Evolutionary conservation across 1,284 basidiomycete genomes (phyloP).

Genomic region (Ustilago tritici): DNA sequence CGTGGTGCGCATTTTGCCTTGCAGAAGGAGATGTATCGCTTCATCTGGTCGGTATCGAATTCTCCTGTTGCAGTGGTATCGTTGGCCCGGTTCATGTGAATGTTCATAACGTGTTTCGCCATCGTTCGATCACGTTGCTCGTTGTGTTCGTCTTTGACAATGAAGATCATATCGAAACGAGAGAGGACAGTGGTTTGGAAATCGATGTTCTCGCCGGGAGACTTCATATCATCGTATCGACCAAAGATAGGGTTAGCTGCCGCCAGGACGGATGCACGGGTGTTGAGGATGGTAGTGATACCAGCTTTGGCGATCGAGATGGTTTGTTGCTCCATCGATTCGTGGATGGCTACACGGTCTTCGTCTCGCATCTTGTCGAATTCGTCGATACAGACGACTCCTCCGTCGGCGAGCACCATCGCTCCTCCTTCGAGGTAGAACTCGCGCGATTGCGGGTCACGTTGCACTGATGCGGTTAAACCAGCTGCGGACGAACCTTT

Average conservation of each 20-base stretch:
- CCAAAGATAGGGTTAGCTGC: constrained; percentile 99
- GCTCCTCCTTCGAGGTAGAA: constrained; percentile 99
- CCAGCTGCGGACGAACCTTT: constrained; percentile 98
- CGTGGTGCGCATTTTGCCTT: constrained; percentile 97
- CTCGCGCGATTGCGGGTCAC: constrained; percentile 90
- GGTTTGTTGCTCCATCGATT: constrained; percentile 99
- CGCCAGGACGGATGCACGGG: constrained; percentile 93
- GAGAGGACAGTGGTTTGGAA: constrained; percentile 99
- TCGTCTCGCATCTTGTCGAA: constrained; percentile 99
- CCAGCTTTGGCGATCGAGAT: constrained; percentile 99
- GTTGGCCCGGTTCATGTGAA: constrained; percentile 91
- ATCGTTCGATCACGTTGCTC: constrained; percentile 92
- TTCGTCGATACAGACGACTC: constrained; percentile 99
- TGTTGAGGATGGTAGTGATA: constrained; percentile 97
- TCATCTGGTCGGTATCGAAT: constrained; percentile 98
- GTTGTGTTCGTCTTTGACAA: constrained; percentile 98
- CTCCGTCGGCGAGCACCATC: constrained; percentile 98
- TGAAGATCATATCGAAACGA: constrained; percentile 99
- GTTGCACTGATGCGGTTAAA: constrained; percentile 96
- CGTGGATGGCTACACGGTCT: constrained; percentile 98
- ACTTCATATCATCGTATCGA: constrained; percentile 95
- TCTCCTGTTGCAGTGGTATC: constrained; percentile 78
- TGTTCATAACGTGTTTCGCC: constrained; percentile 97
- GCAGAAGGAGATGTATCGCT: constrained; percentile 94
- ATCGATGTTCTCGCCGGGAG: constrained; percentile 97